Evolutionary conservation across 441 rosid species (phyloP).

Genomic region (Syzygium syzygioides): DNA sequence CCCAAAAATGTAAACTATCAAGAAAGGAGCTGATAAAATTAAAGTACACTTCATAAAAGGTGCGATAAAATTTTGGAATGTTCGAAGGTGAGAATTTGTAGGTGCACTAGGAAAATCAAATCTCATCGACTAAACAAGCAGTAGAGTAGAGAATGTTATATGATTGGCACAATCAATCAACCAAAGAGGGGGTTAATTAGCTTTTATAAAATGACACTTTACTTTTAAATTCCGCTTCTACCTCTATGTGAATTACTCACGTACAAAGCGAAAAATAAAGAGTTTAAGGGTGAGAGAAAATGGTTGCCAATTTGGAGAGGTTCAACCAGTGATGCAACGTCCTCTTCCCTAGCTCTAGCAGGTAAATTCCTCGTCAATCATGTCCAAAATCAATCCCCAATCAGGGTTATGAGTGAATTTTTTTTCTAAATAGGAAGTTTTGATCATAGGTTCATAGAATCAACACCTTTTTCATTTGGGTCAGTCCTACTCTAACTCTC

Average conservation of each 20-base stretch:
- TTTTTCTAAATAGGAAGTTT: no score
- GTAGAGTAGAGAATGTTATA: neutral
- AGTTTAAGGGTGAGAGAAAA: neutral
- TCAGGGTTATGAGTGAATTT: neutral
- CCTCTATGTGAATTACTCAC: no score
- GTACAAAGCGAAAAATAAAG: no score
- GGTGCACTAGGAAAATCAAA: neutral
- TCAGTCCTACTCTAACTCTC: no score
- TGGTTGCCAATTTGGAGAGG: neutral
- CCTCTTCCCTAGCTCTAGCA: neutral
- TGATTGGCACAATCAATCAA: neutral
- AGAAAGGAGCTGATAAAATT: neutral
- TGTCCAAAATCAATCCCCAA: neutral
- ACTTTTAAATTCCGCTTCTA: neutral
- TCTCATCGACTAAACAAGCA: neutral
- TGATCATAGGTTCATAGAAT: neutral
- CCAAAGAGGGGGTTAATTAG: neutral
- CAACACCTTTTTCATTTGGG: no score
- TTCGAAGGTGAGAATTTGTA: neutral
- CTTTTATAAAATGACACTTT: no score
- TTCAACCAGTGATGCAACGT: neutral
- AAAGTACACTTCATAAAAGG: neutral
- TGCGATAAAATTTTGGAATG: no score
- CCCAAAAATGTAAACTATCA: neutral
- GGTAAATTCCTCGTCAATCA: neutral